Evolutionary conservation across 495 filamentous ascomycete species (phyloP).

Genomic region (Stereocaulon alpinum): DNA sequence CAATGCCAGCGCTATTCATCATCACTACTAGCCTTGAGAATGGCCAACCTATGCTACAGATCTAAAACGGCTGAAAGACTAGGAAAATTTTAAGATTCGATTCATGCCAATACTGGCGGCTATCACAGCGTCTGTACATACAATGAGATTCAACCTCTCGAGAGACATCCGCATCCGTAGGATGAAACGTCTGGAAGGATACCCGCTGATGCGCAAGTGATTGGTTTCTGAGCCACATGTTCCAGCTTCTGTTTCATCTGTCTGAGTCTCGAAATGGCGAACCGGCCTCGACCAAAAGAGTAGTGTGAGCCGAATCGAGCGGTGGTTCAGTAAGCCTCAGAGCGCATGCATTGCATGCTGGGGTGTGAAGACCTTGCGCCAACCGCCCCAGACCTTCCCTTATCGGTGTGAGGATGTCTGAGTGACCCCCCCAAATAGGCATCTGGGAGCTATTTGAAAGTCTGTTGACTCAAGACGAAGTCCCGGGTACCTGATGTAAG

Average conservation of each 20-base stretch:
- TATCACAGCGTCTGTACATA: conserved; percentile 8
- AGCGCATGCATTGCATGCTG: conserved; percentile 1
- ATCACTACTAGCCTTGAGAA: neutral
- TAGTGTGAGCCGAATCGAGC: neutral
- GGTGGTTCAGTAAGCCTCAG: neutral
- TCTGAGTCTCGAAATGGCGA: neutral
- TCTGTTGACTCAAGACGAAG: neutral
- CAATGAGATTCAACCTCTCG: neutral
- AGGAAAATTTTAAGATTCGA: neutral
- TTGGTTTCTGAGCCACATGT: conserved; percentile 1
- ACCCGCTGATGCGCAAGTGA: conserved; percentile 12
- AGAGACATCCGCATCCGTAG: conserved; percentile 1
- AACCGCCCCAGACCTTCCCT: conserved; percentile 1
- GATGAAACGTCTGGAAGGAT: conserved; percentile 10
- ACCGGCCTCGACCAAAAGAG: conserved; percentile 1
- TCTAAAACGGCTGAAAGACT: neutral
- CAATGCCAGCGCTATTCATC: neutral
- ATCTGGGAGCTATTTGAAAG: neutral
- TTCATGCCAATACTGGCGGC: neutral
- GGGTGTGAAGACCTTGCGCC: neutral
- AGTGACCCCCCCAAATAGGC: neutral
- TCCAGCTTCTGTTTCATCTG: conserved; percentile 3
- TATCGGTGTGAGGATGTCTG: neutral
- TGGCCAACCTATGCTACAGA: conserved; percentile 3
- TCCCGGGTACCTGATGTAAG: conserved; percentile 1